Evolutionary conservation across 1,139 yeast species (phyloP), one percentile per base, ranked within the genome.

Genomic region (Arxiozyma slooffiae): DNA sequence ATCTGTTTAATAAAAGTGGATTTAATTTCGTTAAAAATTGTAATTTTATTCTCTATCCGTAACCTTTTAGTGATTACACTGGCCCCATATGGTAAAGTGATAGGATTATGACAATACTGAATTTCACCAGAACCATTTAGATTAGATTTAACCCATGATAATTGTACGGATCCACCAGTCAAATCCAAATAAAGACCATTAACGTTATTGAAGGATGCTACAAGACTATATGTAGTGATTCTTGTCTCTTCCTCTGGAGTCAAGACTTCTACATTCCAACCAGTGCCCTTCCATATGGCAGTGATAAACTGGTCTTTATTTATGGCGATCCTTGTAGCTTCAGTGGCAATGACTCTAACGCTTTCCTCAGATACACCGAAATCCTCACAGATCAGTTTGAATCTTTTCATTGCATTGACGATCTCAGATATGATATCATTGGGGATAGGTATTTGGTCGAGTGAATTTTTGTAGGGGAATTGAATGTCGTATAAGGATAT

Each of bases 221-320:
- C 82, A 11, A 82, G 85, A 24, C 88, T 87, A 57, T 77, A 79
- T 0, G 83, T 79, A 11, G 83, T 85, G 8, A 80, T 74, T 53
- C 73, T 69, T 26, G 82, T 84, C 58, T 82, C 89, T 48, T 78
- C 82, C 50, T 76, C 77, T 57, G 78, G 78, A 50, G 77, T 71
- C 48, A 82, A 63, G 23, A 81, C 59, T 48, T 75, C 75, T 1
- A 81, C 84, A 41, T 72, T 72, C 85, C 86, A 81, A 4, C 80
- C 81, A 0, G 84, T 77, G 1, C 79, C 76, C 20, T 72, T 69
- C 48, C 66, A 71, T 30, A 82, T 75, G 4, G 79, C 76, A 23
- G 72, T 71, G 40, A 79, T 71, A 55, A 82, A 77, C 51, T 77
- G 79, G 46, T 71, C 71, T 0, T 81, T 75, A 57, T 82, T 82